Conservation (phyloP, 768 basidiomycete species). For the Leccinum sublutescens region DNA sequence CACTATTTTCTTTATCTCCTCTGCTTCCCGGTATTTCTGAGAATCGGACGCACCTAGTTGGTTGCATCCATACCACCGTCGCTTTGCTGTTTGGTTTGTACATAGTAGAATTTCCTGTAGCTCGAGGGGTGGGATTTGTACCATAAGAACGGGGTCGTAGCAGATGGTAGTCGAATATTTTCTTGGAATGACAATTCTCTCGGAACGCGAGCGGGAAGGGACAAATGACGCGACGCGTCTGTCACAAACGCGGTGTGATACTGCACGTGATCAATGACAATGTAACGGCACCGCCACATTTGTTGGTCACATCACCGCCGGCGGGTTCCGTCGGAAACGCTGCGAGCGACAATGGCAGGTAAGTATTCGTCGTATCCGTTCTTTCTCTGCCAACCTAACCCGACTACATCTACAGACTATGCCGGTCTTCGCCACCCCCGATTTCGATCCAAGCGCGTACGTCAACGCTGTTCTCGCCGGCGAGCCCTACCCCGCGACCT, state of each 20-base stretch:
- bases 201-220: not conserved
- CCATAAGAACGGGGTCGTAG: no score
- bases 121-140: no score
- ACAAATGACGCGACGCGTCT: constrained; percentile 22
- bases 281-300: constrained; percentile 21
- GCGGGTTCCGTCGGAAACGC: not conserved
- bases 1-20: not conserved
- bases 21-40: not conserved
- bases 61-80: no score
- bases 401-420: constrained; percentile 51
- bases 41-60: not conserved
- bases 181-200: constrained; percentile 17
- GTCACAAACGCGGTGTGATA: constrained; percentile 32
- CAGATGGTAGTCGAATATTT: constrained; percentile 12
- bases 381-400: not conserved
- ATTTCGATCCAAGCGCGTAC: constrained; percentile 88
- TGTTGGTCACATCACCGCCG: not conserved
- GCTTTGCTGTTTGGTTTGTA: no score
- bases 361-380: not conserved
- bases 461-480: constrained; percentile 89
- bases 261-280: constrained; percentile 22
- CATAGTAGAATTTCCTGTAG: no score
- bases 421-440: constrained; percentile 63
- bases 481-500: constrained; percentile 61
- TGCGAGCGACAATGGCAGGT: constrained; percentile 18